Evolutionary conservation across 1,139 yeast species (phyloP).

Genomic region (Taphrina deformans): DNA sequence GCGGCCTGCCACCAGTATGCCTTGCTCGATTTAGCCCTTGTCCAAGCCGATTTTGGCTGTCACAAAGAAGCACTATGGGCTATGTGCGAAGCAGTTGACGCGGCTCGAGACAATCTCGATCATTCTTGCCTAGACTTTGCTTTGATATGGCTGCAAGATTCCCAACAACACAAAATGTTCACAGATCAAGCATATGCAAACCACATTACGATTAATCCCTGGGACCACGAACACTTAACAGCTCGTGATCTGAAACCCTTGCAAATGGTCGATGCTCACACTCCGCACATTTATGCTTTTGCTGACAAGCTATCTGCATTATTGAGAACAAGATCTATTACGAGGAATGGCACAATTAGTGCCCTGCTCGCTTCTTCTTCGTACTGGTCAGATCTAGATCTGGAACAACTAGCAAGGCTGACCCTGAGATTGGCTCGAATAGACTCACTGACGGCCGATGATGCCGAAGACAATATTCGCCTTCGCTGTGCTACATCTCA

Average conservation of each 20-base stretch:
- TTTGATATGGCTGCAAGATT: conserved; percentile 66
- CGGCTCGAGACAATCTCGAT: conserved; percentile 84
- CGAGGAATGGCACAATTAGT: background rate
- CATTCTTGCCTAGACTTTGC: conserved; percentile 69
- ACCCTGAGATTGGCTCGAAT: background rate
- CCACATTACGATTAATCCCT: background rate
- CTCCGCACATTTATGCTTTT: too few species aligned
- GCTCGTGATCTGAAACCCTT: background rate
- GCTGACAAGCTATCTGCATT: background rate
- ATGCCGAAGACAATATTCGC: background rate
- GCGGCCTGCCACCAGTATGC: conserved; percentile 73
- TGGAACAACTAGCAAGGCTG: background rate
- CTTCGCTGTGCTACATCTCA: background rate
- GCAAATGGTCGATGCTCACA: background rate
- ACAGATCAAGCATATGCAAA: background rate
- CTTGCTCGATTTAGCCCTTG: conserved; percentile 69
- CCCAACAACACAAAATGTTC: background rate
- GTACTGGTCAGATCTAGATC: background rate
- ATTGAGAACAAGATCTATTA: background rate
- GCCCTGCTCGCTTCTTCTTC: background rate
- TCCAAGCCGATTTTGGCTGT: conserved; percentile 75
- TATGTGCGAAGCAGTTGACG: conserved; percentile 81
- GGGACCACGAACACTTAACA: too few species aligned
- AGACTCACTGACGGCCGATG: background rate
- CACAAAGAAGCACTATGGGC: conserved; percentile 66